These are phyloP conservation scores for Aspergillus campestris DNA, from an alignment of 495 filamentous ascomycete species.

Conservation along the genomic window DNA sequence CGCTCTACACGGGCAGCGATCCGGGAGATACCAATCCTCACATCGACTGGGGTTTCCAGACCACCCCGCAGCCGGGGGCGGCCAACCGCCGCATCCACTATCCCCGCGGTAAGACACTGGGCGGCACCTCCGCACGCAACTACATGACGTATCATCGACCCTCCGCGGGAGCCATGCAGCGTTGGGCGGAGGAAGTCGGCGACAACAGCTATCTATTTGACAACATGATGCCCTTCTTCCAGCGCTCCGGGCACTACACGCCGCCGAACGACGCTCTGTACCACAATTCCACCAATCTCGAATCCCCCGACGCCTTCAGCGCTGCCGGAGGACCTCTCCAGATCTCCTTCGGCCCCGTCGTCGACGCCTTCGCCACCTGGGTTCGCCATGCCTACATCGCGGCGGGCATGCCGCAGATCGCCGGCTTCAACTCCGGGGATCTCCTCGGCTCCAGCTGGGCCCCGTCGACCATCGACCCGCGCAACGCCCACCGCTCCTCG, in stretches of 20 bases:
- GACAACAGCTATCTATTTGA: constrained; percentile 42
- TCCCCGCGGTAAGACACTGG: constrained; percentile 33
- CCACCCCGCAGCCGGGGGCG: constrained; percentile 18
- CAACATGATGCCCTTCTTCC: constrained; percentile 39
- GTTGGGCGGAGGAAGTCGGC: constrained; percentile 45
- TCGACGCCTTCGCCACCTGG: no score
- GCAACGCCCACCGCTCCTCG: constrained; percentile 10
- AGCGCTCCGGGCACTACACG: constrained; percentile 37
- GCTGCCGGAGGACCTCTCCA: no score
- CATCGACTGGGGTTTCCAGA: constrained; percentile 37
- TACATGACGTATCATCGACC: constrained; percentile 28
- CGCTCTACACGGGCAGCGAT: constrained; percentile 15
- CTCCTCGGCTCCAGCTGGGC: no score
- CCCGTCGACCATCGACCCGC: no score
- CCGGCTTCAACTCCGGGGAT: no score
- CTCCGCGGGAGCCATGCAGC: constrained; percentile 24
- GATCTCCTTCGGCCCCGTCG: no score
- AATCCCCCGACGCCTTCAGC: constrained; percentile 10
- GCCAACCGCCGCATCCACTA: constrained; percentile 21
- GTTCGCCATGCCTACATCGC: no score
- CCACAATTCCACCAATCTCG: constrained; percentile 29
- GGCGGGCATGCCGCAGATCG: no score
- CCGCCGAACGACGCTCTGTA: constrained; percentile 24
- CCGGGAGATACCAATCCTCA: constrained; percentile 18
- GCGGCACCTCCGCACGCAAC: constrained; percentile 35